These are phyloP conservation scores for Annulohypoxylon nitens DNA, from an alignment of 495 filamentous ascomycete genomes.

Conservation along the genomic window DNA sequence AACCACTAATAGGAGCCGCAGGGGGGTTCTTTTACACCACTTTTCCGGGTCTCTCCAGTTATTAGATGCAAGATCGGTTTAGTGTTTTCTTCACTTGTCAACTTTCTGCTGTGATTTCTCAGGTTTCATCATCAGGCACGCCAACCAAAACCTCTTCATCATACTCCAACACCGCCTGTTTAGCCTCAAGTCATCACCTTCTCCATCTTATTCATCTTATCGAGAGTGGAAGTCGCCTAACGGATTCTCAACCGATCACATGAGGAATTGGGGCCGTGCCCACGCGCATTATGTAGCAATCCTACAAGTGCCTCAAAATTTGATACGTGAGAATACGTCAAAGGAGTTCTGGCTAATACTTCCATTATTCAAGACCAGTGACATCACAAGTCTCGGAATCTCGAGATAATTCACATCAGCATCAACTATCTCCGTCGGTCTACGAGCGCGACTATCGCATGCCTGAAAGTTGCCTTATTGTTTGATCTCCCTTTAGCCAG, in stretches of 20 bases:
- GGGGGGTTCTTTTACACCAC: slow-evolving; percentile 26
- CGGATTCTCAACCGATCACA: slow-evolving; percentile 26
- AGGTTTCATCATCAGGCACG: slow-evolving; percentile 44
- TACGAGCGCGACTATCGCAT: slow-evolving; percentile 37
- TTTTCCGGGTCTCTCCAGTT: slow-evolving; percentile 19
- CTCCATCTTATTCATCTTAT: slow-evolving; percentile 22
- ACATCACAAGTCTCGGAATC: slow-evolving; percentile 19
- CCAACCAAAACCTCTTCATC: slow-evolving; percentile 40
- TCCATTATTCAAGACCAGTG: slow-evolving; percentile 10
- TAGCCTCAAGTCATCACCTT: slow-evolving; percentile 41
- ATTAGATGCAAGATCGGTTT: slow-evolving; percentile 16
- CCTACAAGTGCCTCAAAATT: slow-evolving; percentile 22
- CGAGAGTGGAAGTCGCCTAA: slow-evolving; percentile 2
- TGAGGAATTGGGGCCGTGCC: slow-evolving; percentile 26
- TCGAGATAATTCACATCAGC: slow-evolving; percentile 12
- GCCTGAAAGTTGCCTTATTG: slow-evolving; percentile 40
- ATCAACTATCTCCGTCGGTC: slow-evolving; percentile 19
- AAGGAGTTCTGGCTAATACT: neutral
- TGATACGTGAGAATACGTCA: slow-evolving; percentile 24
- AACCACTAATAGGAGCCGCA: slow-evolving; percentile 31
- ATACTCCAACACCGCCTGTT: slow-evolving; percentile 26
- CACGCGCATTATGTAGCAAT: slow-evolving; percentile 23
- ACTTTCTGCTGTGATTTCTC: slow-evolving; percentile 40
- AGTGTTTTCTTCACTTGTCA: slow-evolving; percentile 25
- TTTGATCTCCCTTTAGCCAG: slow-evolving; percentile 66